Base-by-base conservation (phyloP, 1,139 yeast species). In the Scheffersomyces insectosa region DNA sequence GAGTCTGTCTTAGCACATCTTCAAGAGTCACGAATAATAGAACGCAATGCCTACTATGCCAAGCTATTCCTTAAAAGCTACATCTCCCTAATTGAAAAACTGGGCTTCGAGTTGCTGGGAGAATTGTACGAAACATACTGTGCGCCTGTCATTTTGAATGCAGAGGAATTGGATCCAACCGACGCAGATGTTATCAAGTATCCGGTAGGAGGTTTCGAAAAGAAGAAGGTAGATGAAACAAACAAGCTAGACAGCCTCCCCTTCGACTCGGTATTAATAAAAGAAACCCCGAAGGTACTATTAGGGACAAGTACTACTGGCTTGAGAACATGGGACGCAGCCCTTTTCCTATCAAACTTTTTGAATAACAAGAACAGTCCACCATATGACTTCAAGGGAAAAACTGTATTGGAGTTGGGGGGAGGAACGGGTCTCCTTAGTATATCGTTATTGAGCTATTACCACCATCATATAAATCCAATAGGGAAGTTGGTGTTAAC, bases 361-460 rank as follows among this genome's bases (percentile, higher is more conserved):
- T 52, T 87, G 33, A 51, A 65, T 28, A 43, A 50, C 5, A 33
- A 40, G 34, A 5, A 29, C 42, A 35, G 36, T 34, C 23, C 23
- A 12, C 29, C 31, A 10, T 42, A 31, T 8, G 40, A 55, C 30
- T 43, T 56, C 36, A 35, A 23, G 4, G 50, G 53, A 6, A 56
- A 62, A 31, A 57, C 57, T 0, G 61, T 87, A 0, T 59, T 89
- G 25, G 98, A 91, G 56, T 63, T 91, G 27, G 98, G 98, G 0
- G 80, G 95, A 16, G 98, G 98, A 0, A 89, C 98, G 0, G 97
- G 97, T 0, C 65, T 91, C n/a, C 85, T 87, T 1, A 83, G 95
- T 11, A 57, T 88, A 14, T 65, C 85, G 1, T 53, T 83, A 9
- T 60, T 65, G n/a, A 65, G 65, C 39, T 49, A 49, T 11, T 41